phyloP scores from a whole-genome alignment of 306 rosid species.

The Abrus precatorius region DNA sequence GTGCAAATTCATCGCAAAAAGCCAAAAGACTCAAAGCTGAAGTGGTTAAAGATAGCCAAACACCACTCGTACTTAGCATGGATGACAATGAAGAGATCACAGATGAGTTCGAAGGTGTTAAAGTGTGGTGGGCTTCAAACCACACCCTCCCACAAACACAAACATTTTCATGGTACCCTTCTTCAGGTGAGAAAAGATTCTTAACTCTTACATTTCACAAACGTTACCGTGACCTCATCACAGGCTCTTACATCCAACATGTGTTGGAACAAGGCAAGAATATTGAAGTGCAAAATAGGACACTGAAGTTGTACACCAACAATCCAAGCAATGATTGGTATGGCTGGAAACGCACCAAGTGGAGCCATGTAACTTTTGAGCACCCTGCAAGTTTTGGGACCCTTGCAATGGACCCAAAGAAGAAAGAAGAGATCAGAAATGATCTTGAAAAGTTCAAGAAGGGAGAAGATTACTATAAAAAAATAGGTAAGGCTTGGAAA shows the following conservation, averaged over 20 bases:
- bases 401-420: constrained; percentile 62
- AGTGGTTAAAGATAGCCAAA: constrained; percentile 53
- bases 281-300: constrained; percentile 41
- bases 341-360: constrained; percentile 28
- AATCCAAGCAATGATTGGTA: constrained; percentile 41
- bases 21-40: constrained; percentile 64
- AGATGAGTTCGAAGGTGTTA: constrained; percentile 50
- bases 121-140: constrained; percentile 61
- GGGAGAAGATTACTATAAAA: constrained; percentile 60
- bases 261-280: constrained; percentile 45
- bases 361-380: constrained; percentile 66
- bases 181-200: constrained; percentile 49
- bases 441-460: constrained; percentile 55
- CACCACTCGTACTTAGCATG: constrained; percentile 52
- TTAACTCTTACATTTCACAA: constrained; percentile 58
- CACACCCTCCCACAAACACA: not conserved
- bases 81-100: constrained; percentile 67
- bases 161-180: constrained; percentile 16
- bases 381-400: constrained; percentile 68
- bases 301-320: constrained; percentile 59
- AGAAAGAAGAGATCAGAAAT: constrained; percentile 55
- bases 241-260: constrained; percentile 50
- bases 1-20: constrained; percentile 34
- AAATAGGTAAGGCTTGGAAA: constrained; percentile 73
- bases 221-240: constrained; percentile 49